These are phyloP conservation scores for Fusarium brachygibbosum DNA, from an alignment of 2,329 filamentous ascomycete genomes.

Conservation along the genomic window DNA sequence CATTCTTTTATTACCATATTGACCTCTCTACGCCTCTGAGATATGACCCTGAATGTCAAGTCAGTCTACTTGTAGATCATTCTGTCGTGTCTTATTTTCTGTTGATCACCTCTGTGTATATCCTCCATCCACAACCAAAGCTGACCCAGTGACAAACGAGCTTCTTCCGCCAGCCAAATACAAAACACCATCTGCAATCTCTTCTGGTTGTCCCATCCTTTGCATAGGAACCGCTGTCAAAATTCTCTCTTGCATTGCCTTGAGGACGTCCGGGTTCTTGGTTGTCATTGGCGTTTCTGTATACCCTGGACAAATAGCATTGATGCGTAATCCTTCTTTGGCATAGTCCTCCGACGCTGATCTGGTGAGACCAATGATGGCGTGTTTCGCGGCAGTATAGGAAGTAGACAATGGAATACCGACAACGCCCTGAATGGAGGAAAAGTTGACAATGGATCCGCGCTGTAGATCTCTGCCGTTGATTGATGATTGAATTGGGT, in stretches of 20 bases:
- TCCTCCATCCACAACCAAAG: slow-evolving; percentile 36
- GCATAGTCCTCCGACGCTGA: slow-evolving; percentile 60
- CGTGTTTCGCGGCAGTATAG: slow-evolving; percentile 40
- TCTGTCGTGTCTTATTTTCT: too few relatives aligned
- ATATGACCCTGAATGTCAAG: too few relatives aligned
- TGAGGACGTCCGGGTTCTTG: slow-evolving; percentile 44
- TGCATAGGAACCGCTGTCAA: slow-evolving; percentile 47
- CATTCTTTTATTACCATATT: too few relatives aligned
- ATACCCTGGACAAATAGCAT: slow-evolving; percentile 53
- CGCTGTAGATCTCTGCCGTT: slow-evolving; percentile 44
- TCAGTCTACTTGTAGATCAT: too few relatives aligned
- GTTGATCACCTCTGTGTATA: slow-evolving; percentile 36
- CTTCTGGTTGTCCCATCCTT: slow-evolving; percentile 47
- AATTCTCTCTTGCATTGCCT: slow-evolving; percentile 48
- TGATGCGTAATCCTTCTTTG: slow-evolving; percentile 56
- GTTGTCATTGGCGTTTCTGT: slow-evolving; percentile 52
- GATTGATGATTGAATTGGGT: slow-evolving; percentile 54
- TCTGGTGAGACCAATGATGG: slow-evolving; percentile 38
- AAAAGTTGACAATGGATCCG: slow-evolving; percentile 41
- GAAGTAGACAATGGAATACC: slow-evolving; percentile 36
- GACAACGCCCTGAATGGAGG: slow-evolving; percentile 37
- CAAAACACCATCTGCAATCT: slow-evolving; percentile 51
- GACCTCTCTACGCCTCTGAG: too few relatives aligned
- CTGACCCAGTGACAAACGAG: slow-evolving; percentile 43
- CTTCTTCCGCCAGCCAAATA: slow-evolving; percentile 45